Evolutionary conservation across 177 flowering plant genomes (phyloP).

Genomic region (Vitis hybrid): DNA sequence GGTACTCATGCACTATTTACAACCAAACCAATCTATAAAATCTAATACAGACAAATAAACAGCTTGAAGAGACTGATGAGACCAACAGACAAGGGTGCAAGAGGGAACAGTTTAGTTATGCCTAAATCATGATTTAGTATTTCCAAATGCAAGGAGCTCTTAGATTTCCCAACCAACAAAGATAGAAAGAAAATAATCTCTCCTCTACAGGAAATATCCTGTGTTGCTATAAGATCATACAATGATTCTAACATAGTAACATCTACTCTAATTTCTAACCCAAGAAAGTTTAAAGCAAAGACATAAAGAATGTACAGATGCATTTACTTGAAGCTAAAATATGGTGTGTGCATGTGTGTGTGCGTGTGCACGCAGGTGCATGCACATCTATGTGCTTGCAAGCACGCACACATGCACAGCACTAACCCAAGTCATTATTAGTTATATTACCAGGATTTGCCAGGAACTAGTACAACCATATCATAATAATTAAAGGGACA

Average conservation of each 20-base stretch:
- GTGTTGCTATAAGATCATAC: no score
- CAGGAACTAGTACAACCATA: no score
- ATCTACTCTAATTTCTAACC: not conserved
- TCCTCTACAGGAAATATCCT: not conserved
- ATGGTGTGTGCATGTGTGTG: not conserved
- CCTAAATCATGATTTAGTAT: not conserved
- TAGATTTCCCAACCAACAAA: not conserved
- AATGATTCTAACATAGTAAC: not conserved
- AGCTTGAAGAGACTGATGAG: no score
- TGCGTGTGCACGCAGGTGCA: no score
- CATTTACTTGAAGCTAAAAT: not conserved
- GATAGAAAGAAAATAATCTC: not conserved
- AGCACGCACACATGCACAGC: no score
- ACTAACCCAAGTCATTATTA: not conserved
- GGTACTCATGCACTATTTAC: no score
- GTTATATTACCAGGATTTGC: not conserved
- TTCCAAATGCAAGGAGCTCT: not conserved
- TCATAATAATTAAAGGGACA: no score
- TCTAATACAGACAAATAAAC: no score
- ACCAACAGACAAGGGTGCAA: no score
- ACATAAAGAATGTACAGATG: not conserved
- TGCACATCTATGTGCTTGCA: no score
- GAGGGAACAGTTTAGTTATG: not conserved
- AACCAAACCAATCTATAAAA: no score
- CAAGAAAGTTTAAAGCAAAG: not conserved